Percentiles rank a stretch among this genome's conserved stretches.
Evolutionary conservation across 768 basidiomycete species (phyloP).

Genomic region (Daedaleopsis sinensis): DNA sequence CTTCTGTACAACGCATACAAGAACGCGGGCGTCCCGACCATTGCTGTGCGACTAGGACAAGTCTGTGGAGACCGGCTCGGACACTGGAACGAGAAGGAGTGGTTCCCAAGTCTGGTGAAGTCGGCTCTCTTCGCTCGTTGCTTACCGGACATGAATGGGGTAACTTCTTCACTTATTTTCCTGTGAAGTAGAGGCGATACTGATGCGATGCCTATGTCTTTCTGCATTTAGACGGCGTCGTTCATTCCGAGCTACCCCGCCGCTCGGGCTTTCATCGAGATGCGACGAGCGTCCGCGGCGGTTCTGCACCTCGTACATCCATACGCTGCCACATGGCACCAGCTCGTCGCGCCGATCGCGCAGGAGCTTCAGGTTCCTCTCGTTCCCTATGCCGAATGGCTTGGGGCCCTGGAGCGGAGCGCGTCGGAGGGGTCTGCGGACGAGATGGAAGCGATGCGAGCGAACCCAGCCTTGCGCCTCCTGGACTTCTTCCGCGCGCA

Average conservation of each 20-base stretch:
- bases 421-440: background rate
- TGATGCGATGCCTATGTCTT: background rate
- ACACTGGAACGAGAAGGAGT: slow-evolving; percentile 39
- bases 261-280: slow-evolving; percentile 29
- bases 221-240: slow-evolving; percentile 12
- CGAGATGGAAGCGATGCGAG: slow-evolving; percentile 3
- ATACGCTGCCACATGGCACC: slow-evolving; percentile 24
- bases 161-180: background rate
- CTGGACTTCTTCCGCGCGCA: slow-evolving; percentile 4
- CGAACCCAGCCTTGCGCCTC: slow-evolving; percentile 6
- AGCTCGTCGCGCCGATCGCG: slow-evolving; percentile 21
- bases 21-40: slow-evolving; percentile 19
- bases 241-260: slow-evolving; percentile 34
- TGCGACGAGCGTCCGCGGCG: slow-evolving; percentile 14
- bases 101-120: slow-evolving; percentile 39
- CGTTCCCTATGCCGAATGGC: slow-evolving; percentile 31
- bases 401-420: slow-evolving; percentile 11
- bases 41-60: slow-evolving; percentile 40
- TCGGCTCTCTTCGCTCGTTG: slow-evolving; percentile 3
- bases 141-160: background rate
- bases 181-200: background rate
- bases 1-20: slow-evolving; percentile 24
- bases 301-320: slow-evolving; percentile 31
- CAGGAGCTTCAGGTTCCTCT: slow-evolving; percentile 26
- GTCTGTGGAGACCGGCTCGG: slow-evolving; percentile 36